Conservation (phyloP, 768 basidiomycete genomes). For the Termitomyces bulborhizus region DNA sequence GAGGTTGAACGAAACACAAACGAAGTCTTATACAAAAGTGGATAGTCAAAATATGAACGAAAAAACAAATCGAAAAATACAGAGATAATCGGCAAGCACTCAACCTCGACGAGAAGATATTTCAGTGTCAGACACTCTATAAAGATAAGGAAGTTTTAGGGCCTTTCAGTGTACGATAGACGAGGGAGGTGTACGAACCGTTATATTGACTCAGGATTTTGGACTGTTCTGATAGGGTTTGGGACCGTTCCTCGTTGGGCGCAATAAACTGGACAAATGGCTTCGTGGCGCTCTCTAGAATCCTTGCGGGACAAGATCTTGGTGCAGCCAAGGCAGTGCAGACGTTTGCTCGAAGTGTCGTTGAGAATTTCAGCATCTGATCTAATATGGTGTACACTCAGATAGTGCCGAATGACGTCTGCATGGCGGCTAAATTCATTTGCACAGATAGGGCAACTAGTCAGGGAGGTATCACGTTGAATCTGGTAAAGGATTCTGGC, state of each 20-base stretch:
- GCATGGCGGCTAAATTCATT: conserved; percentile 6
- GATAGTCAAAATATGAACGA: background rate
- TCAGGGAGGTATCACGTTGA: conserved; percentile 1
- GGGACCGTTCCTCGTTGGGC: background rate
- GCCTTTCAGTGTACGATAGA: background rate
- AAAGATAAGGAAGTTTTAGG: background rate
- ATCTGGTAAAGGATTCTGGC: conserved; percentile 1
- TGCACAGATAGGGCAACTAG: conserved; percentile 1
- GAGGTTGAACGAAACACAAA: background rate
- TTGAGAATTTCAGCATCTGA: conserved; percentile 5
- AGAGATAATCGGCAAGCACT: background rate
- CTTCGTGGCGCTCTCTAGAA: conserved; percentile 10
- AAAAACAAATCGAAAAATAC: background rate
- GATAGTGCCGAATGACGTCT: conserved; percentile 9
- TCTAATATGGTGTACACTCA: conserved; percentile 3
- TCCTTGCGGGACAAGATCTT: conserved; percentile 12
- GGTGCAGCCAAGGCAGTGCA: conserved; percentile 9
- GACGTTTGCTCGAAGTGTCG: conserved; percentile 6
- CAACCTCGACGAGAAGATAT: no score
- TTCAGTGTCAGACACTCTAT: background rate
- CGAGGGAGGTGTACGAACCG: background rate
- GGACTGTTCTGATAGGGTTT: background rate
- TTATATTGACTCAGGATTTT: background rate
- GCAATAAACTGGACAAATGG: conserved; percentile 4
- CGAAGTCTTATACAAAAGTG: background rate